Base-by-base conservation (phyloP, 2,329 filamentous ascomycete species). In the Colletotrichum spinosum region DNA sequence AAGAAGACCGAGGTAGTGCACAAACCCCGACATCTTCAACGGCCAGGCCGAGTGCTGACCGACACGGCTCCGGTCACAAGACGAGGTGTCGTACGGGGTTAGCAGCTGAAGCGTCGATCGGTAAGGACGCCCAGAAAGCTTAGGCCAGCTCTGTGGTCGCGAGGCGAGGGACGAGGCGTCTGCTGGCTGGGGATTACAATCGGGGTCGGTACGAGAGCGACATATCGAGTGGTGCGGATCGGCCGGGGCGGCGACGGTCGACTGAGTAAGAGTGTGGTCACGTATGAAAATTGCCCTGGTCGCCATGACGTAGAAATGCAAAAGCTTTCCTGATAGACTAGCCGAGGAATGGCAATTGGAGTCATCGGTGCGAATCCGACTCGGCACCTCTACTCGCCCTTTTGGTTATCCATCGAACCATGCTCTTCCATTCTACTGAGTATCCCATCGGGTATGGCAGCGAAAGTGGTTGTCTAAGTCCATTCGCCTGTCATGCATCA, bases 1-100 rank as follows among this genome's bases (percentile, higher is more conserved):
- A 66, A 63, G 58, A 13, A 56, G 39, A 48, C 58, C 57, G 45
- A 45, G 6, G 55, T 17, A 45, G 12, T 9, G 48, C 34, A 44
- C 39, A 13, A n/a, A 15, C 33, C 48, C 63, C 49, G 52, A 56
- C 59, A 35, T 56, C 63, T 48, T 35, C 15, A 48, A 57, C 58
- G 63, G 63, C 58, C 52, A 66, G 52, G 39, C 63, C 63, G 63
- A 63, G 57, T 33, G 53, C 35, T 56, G 51, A 66, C 63, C 63
- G 53, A 53, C 52, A 63, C 58, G 58, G 63, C 52, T 57, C 59
- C 58, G 62, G 62, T 65, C 57, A 44, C 42, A 60, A 59, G 60
- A 37, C 46, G 39, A 46, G 39, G 25, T 33, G 41, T 62, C 46
- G 35, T 42, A 46, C 41, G 58, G 62, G 45, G 56, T 17, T 17